Conservation (phyloP, 805 yeast species). For the Tetrapisispora iriomotensis region DNA sequence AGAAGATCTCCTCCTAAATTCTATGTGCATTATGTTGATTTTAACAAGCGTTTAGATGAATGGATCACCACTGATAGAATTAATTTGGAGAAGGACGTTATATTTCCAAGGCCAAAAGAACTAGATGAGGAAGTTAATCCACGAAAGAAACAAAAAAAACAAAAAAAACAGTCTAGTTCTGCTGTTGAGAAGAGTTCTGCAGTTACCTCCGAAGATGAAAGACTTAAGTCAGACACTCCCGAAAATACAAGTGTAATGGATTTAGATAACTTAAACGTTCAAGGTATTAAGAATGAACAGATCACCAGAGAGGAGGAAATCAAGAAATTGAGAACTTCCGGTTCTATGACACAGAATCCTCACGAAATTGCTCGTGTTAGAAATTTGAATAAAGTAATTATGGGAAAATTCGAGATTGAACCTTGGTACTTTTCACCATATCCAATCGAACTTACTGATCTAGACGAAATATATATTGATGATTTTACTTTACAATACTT, state of each 20-base stretch:
- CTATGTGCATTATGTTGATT: conserved; percentile 91
- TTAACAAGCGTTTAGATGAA: conserved; percentile 93
- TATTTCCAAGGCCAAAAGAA: conserved; percentile 54
- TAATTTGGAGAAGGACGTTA: conserved; percentile 59
- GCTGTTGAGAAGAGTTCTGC: background rate
- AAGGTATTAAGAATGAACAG: conserved; percentile 62
- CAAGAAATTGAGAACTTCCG: conserved; percentile 84
- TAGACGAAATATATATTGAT: conserved; percentile 80
- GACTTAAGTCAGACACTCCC: conserved; percentile 19
- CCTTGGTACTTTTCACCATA: conserved; percentile 99
- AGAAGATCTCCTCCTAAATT: conserved; percentile 71
- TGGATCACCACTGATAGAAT: conserved; percentile 75
- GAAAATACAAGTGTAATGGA: conserved; percentile 60
- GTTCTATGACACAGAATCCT: conserved; percentile 90
- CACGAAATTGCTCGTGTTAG: conserved; percentile 85
- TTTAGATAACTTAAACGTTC: conserved; percentile 74
- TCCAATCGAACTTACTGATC: conserved; percentile 89
- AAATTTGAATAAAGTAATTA: conserved; percentile 63
- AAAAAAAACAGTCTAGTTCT: conserved; percentile 17
- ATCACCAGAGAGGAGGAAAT: conserved; percentile 85
- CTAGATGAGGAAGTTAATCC: conserved; percentile 34
- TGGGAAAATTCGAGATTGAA: conserved; percentile 87
- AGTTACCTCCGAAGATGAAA: conserved; percentile 3
- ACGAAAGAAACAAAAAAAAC: conserved; percentile 31
- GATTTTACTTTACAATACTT: conserved; percentile 85